phyloP scores from a whole-genome alignment of 2,329 filamentous ascomycete genomes.

The Apiospora aurea region DNA sequence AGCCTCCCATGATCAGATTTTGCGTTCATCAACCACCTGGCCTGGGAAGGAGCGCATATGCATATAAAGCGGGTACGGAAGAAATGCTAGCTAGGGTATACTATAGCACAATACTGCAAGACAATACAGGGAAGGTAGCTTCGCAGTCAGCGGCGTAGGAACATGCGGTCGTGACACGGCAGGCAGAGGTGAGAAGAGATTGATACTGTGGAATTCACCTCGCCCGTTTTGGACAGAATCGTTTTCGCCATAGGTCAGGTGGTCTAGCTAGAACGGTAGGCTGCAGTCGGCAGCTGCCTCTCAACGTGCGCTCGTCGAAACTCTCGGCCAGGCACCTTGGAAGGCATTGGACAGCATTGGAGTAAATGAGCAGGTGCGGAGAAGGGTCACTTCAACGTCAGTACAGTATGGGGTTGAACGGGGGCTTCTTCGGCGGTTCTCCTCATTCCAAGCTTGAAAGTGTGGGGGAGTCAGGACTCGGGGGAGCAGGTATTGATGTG shows the following conservation, averaged over 20 bases:
- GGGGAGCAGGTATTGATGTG: background rate
- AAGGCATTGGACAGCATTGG: background rate
- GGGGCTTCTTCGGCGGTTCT: conserved; percentile 18
- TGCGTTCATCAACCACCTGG: background rate
- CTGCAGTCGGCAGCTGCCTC: background rate
- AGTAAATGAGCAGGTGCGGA: background rate
- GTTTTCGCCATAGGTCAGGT: background rate
- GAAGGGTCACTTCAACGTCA: background rate
- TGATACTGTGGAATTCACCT: background rate
- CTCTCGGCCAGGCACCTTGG: background rate
- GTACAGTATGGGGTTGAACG: background rate
- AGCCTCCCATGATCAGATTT: background rate
- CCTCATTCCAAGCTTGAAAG: conserved; percentile 1
- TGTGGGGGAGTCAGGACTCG: conserved; percentile 9
- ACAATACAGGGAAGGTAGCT: background rate
- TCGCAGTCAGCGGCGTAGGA: background rate
- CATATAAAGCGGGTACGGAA: background rate
- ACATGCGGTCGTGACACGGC: background rate
- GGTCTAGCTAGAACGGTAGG: background rate
- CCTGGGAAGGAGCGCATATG: conserved; percentile 7
- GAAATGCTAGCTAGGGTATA: conserved; percentile 7
- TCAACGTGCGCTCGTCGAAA: background rate
- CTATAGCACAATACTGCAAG: background rate
- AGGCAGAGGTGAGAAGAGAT: background rate
- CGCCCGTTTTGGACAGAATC: background rate